Evolutionary conservation across 352 stramenopile species (phyloP).

Genomic region (Globisporangium cederbergense): DNA sequence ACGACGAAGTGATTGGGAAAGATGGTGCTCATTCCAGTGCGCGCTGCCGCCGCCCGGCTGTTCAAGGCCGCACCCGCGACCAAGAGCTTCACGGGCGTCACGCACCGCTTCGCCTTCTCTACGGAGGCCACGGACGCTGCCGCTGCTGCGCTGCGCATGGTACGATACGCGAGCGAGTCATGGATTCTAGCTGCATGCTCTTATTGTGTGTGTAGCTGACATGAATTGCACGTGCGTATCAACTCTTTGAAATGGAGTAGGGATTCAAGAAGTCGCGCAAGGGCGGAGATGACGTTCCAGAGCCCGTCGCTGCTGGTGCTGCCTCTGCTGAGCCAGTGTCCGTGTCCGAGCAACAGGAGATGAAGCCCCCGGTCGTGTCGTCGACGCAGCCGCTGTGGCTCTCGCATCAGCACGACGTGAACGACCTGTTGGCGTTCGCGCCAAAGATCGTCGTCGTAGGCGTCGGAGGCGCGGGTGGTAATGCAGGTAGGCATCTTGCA

Average conservation of each 20-base stretch:
- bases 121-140: conserved; percentile 70
- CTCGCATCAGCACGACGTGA: conserved; percentile 52
- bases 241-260: conserved; percentile 17
- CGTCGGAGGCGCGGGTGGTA: conserved; percentile 85
- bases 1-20: conserved; percentile 7
- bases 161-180: conserved; percentile 15
- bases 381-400: conserved; percentile 78
- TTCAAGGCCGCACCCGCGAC: conserved; percentile 18
- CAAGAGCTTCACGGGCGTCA: conserved; percentile 9
- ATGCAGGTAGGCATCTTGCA: conserved; percentile 45
- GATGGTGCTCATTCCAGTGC: conserved; percentile 40
- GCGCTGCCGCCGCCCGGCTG: conserved; percentile 30
- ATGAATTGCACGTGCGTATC: background rate
- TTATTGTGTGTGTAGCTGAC: conserved; percentile 1
- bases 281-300: conserved; percentile 19
- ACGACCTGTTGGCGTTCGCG: conserved; percentile 71
- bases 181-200: background rate
- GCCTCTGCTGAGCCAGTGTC: conserved; percentile 8
- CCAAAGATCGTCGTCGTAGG: conserved; percentile 87
- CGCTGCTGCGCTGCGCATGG: conserved; percentile 67
- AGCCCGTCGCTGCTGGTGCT: conserved; percentile 1
- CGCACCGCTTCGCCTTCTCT: conserved; percentile 37
- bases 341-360: conserved; percentile 30
- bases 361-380: conserved; percentile 37
- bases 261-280: conserved; percentile 57